Evolutionary conservation across 129 eudicot genomes (phyloP).

Genomic region (Helichrysum umbraculigerum): DNA sequence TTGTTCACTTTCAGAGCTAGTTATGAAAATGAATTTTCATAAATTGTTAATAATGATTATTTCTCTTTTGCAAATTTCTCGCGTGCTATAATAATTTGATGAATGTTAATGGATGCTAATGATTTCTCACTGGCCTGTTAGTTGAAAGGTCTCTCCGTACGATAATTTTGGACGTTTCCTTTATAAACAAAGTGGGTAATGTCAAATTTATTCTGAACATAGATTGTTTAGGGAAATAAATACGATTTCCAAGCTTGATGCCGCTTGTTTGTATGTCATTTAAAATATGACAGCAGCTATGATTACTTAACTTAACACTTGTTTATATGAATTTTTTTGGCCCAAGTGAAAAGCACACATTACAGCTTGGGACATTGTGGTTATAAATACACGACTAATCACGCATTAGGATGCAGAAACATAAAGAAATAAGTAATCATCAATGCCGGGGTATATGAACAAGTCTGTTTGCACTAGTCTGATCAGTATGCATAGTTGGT

Average conservation of each 20-base stretch:
- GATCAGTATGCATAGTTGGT: not conserved
- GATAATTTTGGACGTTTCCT: not conserved
- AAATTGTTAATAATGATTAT: not conserved
- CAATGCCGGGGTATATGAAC: not conserved
- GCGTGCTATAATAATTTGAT: not conserved
- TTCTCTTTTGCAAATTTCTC: not conserved
- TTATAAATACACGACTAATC: not conserved
- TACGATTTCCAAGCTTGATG: not conserved
- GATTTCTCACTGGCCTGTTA: not conserved
- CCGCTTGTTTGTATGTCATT: not conserved
- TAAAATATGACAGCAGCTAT: not conserved
- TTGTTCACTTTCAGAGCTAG: not conserved
- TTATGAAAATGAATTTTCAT: not conserved
- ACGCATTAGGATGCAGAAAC: no score
- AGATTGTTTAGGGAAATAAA: not conserved
- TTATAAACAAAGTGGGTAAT: not conserved
- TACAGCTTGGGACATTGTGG: not conserved
- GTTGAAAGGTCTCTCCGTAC: not conserved
- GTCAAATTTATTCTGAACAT: not conserved
- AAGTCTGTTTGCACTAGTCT: not conserved
- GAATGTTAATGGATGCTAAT: not conserved
- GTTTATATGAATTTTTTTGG: not conserved
- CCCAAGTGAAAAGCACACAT: not conserved
- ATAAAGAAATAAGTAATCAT: no score
- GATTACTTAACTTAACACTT: not conserved